Conservation (phyloP, 2,329 filamentous ascomycete genomes). For the Calcarisporium arbuscula region DNA sequence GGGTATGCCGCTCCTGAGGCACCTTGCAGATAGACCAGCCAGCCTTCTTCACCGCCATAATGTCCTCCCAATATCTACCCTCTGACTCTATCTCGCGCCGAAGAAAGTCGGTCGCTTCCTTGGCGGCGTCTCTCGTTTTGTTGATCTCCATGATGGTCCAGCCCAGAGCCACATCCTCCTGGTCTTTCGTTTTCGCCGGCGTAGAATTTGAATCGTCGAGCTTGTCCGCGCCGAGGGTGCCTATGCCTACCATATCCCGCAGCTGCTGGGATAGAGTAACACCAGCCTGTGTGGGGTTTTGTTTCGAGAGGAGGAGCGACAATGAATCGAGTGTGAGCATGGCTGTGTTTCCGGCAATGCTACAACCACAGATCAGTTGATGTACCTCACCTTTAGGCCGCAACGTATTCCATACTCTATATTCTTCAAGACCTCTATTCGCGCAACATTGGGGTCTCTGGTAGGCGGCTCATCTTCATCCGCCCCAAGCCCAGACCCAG, state of each 20-base stretch:
- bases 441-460: constrained; percentile 41
- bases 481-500: constrained; percentile 41
- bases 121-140: constrained; percentile 65
- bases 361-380: constrained; percentile 10
- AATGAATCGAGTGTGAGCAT: constrained; percentile 73
- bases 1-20: constrained; percentile 63
- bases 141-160: constrained; percentile 76
- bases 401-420: constrained; percentile 41
- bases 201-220: constrained; percentile 55
- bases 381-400: neutral
- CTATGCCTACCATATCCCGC: constrained; percentile 65
- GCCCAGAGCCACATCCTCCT: constrained; percentile 54
- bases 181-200: constrained; percentile 47
- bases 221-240: constrained; percentile 64
- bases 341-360: constrained; percentile 45
- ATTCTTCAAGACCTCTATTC: constrained; percentile 51
- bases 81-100: constrained; percentile 74
- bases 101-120: constrained; percentile 65
- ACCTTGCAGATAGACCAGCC: constrained; percentile 83
- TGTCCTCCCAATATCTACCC: constrained; percentile 81
- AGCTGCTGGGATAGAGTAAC: constrained; percentile 64
- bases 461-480: constrained; percentile 36
- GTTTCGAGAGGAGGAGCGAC: constrained; percentile 77
- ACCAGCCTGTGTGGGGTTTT: constrained; percentile 64
- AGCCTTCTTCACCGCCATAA: constrained; percentile 71